A percentile compares a stretch with the other conserved stretches of the same genome.
Evolutionary conservation across 2,329 filamentous ascomycete species (phyloP).

Genomic region (Cephalotrichum gorgonifer): DNA sequence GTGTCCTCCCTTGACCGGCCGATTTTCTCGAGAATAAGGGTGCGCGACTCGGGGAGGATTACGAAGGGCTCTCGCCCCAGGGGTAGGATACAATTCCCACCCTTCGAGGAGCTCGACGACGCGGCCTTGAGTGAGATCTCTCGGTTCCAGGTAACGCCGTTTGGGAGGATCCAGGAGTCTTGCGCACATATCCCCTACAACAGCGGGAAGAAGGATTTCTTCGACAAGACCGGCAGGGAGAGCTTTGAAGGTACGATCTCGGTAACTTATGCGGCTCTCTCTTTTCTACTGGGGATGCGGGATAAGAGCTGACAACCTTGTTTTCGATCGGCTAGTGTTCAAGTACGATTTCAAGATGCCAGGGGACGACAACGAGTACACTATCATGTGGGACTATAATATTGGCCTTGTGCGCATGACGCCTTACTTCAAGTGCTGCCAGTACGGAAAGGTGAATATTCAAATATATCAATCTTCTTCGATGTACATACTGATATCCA

Average conservation of each 20-base stretch:
- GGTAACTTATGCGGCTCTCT: slow-evolving; percentile 1
- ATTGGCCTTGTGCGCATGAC: slow-evolving; percentile 89
- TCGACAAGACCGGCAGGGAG: slow-evolving; percentile 75
- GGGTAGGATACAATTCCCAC: slow-evolving; percentile 62
- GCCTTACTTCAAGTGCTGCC: slow-evolving; percentile 84
- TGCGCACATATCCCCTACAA: slow-evolving; percentile 83
- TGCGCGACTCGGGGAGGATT: slow-evolving; percentile 57
- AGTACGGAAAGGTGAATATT: slow-evolving; percentile 78
- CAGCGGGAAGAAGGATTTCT: slow-evolving; percentile 85
- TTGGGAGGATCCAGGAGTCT: slow-evolving; percentile 49
- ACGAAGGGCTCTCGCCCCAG: slow-evolving; percentile 46
- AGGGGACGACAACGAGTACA: slow-evolving; percentile 54
- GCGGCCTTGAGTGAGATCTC: slow-evolving; percentile 46
- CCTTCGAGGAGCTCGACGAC: slow-evolving; percentile 57
- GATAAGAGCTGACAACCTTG: not conserved
- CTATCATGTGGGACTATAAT: slow-evolving; percentile 96
- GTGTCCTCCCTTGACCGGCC: slow-evolving; percentile 12
- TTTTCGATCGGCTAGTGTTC: slow-evolving; percentile 56
- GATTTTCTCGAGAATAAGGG: slow-evolving; percentile 39
- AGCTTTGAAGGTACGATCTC: slow-evolving; percentile 66
- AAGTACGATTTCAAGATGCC: slow-evolving; percentile 73
- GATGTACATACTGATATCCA: not conserved
- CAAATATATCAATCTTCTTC: not conserved
- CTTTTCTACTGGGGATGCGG: not conserved
- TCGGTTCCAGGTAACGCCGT: slow-evolving; percentile 55